Evolutionary conservation across 495 filamentous ascomycete genomes (phyloP).

Genomic region (Lophium mytilinum): DNA sequence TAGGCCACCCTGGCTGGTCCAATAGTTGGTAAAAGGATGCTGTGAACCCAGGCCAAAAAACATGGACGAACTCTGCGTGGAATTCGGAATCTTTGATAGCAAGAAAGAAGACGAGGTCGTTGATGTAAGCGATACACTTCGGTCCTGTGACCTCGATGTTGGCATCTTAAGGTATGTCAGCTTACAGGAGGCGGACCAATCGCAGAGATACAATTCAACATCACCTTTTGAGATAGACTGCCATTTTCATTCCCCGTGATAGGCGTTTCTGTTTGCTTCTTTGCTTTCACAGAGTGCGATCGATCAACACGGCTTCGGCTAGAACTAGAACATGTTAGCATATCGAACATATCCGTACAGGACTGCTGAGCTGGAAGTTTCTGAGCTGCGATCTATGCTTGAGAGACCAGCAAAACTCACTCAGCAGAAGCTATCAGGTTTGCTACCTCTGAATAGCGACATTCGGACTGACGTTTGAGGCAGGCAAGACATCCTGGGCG

Average conservation of each 20-base stretch:
- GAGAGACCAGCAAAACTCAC: conserved; percentile 34
- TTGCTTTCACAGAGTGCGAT: too few relatives aligned
- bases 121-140: conserved; percentile 28
- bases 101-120: conserved; percentile 44
- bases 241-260: too few relatives aligned
- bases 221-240: too few relatives aligned
- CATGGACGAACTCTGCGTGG: conserved; percentile 52
- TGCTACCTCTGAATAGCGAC: conserved; percentile 59
- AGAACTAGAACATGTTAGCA: too few relatives aligned
- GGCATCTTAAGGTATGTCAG: neutral
- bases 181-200: neutral
- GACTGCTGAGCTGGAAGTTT: too few relatives aligned
- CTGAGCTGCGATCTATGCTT: too few relatives aligned
- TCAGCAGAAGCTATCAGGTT: conserved; percentile 51
- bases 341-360: too few relatives aligned
- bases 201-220: too few relatives aligned
- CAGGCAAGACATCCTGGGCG: conserved; percentile 54
- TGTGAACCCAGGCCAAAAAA: conserved; percentile 61
- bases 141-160: conserved; percentile 10
- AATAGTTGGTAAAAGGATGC: conserved; percentile 68
- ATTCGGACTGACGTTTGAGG: conserved; percentile 61
- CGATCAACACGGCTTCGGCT: too few relatives aligned
- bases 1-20: conserved; percentile 63
- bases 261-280: too few relatives aligned
- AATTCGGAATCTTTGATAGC: conserved; percentile 59